Base-by-base conservation (phyloP, 768 basidiomycete genomes). In the Amanita brunnescens region DNA sequence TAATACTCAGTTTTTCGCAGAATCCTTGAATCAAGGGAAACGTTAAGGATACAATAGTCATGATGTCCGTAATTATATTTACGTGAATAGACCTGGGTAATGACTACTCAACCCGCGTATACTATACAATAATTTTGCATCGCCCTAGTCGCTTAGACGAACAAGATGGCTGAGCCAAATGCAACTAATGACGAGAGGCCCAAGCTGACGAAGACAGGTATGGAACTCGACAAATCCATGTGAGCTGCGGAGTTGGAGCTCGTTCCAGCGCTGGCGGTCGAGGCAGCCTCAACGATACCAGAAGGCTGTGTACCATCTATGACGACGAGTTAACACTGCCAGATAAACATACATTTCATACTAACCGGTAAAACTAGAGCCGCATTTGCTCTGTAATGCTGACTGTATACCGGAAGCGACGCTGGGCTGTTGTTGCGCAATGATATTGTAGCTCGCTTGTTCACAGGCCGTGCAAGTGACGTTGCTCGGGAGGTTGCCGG, bases 401-500 rank as follows among this genome's bases (percentile, higher is more conserved):
- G 70, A 49, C n/a, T 63, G 59, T 0, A 61, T 49, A 35, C 57
- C 41, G 7, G 67, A 51, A 10, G 67, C 52, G 4, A 74, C 23
- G 13, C 56, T 54, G 1, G 81, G 76, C 33, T 68, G 61, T 20
- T 68, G 61, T 7, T 64, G 29, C 16, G 59, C 62, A 16, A 71
- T 52, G 39, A 77, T 61, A 35, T 71, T 77, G 62, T 76, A 83
- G 1, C 69, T 67, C 23, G 68, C 74, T 61, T 84, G 79, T 49
- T 70, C 50, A 56, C 81, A 83, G 59, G 75, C 63, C 26, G 78
- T 70, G 67, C 81, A 83, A 9, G 70, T 66, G 6, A 79, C 59
- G 40, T 74, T 79, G 35, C 53, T 33, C 5, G 67, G 63, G 9
- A 70, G 41, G 23, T 47, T 52, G 1, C 39, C 35, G 13, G 57